These are phyloP conservation scores for Pelargonium nanum DNA, from an alignment of 345 rosid species.

Conservation along the genomic window DNA sequence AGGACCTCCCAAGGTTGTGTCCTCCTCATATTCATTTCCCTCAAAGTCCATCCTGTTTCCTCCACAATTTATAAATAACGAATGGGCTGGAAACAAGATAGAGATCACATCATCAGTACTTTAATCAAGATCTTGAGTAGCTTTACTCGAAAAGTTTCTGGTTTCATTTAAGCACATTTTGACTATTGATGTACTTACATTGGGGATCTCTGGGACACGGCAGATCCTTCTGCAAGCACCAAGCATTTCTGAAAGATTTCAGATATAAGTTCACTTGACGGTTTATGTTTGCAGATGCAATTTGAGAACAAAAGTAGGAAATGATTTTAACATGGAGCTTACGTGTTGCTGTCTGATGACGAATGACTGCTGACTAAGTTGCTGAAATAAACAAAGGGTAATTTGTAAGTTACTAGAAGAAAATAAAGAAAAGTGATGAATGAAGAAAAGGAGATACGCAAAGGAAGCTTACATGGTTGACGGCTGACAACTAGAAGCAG, in stretches of 20 bases:
- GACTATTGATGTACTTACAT: not conserved
- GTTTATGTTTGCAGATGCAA: not conserved
- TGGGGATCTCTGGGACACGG: not conserved
- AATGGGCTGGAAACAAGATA: not conserved
- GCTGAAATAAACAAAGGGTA: not conserved
- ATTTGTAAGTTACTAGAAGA: not conserved
- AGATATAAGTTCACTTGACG: not conserved
- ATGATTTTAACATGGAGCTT: not conserved
- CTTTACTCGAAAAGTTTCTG: not conserved
- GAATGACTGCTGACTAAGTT: not conserved
- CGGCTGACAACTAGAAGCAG: not conserved
- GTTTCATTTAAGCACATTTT: not conserved
- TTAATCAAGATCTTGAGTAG: not conserved
- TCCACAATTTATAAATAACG: slow-evolving; percentile 3
- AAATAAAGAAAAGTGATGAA: not conserved
- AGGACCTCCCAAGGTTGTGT: not conserved
- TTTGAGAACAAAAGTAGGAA: not conserved
- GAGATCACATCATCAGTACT: too few species aligned
- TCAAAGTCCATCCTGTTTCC: not conserved
- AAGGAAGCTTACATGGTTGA: not conserved
- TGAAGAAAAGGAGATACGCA: too few species aligned
- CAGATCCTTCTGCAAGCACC: slow-evolving; percentile 1
- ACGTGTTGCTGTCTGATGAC: not conserved
- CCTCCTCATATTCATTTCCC: not conserved
- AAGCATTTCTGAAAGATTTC: not conserved